These are phyloP conservation scores for Wallacemonas sp. DNA, from an alignment of 208 protist genomes.

Conservation along the genomic window DNA sequence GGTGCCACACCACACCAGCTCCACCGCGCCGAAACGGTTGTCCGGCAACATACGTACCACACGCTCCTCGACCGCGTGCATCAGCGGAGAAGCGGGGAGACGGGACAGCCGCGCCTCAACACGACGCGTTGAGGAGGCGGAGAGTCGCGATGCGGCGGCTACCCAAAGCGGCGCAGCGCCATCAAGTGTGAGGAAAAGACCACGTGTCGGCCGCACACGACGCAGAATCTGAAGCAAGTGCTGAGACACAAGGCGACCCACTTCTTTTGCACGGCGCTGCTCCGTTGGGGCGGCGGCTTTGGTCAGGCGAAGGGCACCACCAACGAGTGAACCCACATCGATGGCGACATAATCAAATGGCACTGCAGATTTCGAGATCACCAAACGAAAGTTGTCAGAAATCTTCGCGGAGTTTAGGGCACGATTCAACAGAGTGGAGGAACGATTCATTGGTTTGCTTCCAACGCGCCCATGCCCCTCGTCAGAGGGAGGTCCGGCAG, in stretches of 20 bases:
- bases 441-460: background rate
- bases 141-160: conserved; percentile 34
- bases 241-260: conserved; percentile 58
- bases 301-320: conserved; percentile 60
- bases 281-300: conserved; percentile 52
- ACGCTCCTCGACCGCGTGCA: conserved; percentile 79
- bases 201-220: conserved; percentile 47
- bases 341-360: conserved; percentile 83
- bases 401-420: conserved; percentile 28
- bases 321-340: conserved; percentile 64
- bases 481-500: too few relatives aligned
- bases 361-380: conserved; percentile 82
- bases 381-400: conserved; percentile 51
- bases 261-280: conserved; percentile 62
- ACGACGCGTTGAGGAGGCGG: conserved; percentile 31
- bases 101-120: conserved; percentile 50
- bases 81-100: conserved; percentile 61
- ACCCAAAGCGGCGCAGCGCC: conserved; percentile 67
- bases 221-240: conserved; percentile 70
- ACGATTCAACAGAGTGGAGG: conserved; percentile 3
- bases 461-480: background rate
- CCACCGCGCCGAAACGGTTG: conserved; percentile 26
- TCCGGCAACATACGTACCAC: conserved; percentile 77
- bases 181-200: conserved; percentile 70
- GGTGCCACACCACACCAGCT: conserved; percentile 77